A percentile compares a stretch with the other conserved stretches of the same genome.
Conservation (phyloP, 345 rosid species). For the Eutrema heterophyllum region DNA sequence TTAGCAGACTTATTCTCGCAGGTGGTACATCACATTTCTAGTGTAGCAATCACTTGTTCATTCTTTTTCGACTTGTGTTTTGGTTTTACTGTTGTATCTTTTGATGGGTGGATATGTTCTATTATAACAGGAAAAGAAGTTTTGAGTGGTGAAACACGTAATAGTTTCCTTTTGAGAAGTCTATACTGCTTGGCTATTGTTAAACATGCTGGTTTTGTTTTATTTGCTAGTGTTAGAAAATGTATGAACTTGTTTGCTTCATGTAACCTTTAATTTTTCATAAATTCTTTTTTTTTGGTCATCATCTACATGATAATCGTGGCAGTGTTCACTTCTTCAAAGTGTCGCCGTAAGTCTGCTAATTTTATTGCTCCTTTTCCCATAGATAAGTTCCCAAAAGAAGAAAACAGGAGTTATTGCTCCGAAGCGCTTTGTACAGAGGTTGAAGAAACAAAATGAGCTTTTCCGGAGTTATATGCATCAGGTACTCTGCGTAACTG, state of each 20-base stretch:
- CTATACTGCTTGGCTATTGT: background rate
- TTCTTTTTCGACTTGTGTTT: background rate
- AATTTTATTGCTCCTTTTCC: background rate
- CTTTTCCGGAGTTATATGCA: constrained; percentile 98
- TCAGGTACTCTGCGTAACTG: constrained; percentile 48
- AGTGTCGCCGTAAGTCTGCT: background rate
- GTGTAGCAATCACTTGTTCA: background rate
- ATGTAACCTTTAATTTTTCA: background rate
- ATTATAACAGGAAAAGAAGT: background rate
- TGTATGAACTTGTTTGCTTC: background rate
- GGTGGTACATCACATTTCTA: constrained; percentile 29
- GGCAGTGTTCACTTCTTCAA: background rate
- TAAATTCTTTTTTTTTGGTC: background rate
- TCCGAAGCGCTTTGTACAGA: constrained; percentile 91
- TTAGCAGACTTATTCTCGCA: constrained; percentile 92
- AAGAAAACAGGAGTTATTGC: constrained; percentile 99
- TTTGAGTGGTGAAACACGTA: background rate
- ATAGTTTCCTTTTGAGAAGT: background rate
- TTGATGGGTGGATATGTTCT: background rate
- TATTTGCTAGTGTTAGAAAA: background rate
- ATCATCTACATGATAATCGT: background rate
- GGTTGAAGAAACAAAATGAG: constrained; percentile 97
- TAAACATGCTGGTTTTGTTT: background rate
- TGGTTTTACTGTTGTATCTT: background rate
- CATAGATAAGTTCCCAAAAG: constrained; percentile 94